phyloP scores from a whole-genome alignment of 2,329 filamentous ascomycete genomes.

The Claviceps humidiphila region DNA sequence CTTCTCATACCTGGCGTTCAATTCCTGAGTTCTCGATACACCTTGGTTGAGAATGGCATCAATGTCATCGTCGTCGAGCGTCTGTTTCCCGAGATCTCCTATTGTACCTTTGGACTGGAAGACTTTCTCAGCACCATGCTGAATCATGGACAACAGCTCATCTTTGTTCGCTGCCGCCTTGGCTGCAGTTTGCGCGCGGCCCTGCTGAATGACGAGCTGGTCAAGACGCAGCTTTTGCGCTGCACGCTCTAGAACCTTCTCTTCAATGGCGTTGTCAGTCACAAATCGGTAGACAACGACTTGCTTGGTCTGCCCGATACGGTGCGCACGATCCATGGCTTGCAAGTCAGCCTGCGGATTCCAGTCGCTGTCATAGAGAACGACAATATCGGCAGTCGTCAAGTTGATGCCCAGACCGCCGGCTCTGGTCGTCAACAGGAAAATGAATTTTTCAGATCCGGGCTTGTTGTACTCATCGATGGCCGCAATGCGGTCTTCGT shows the following conservation, averaged over 20 bases:
- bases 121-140: constrained; percentile 92
- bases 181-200: constrained; percentile 76
- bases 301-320: constrained; percentile 97
- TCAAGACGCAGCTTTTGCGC: constrained; percentile 94
- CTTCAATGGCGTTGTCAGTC: constrained; percentile 95
- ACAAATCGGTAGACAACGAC: constrained; percentile 94
- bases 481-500: constrained; percentile 92
- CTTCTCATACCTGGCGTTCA: constrained; percentile 92
- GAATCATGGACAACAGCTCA: constrained; percentile 93
- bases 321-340: constrained; percentile 96
- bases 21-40: constrained; percentile 74
- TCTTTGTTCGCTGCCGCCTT: constrained; percentile 94
- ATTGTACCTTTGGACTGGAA: constrained; percentile 62
- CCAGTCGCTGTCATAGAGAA: constrained; percentile 97
- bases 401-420: constrained; percentile 95
- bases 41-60: constrained; percentile 77
- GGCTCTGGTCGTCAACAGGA: constrained; percentile 86
- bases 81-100: constrained; percentile 44
- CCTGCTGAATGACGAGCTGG: constrained; percentile 95
- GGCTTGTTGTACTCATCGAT: constrained; percentile 98
- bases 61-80: constrained; percentile 77
- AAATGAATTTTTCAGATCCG: constrained; percentile 90
- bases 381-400: constrained; percentile 86
- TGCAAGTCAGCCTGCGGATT: constrained; percentile 97
- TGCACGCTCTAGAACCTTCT: constrained; percentile 92